Evolutionary conservation across 441 rosid genomes (phyloP).

Genomic region (Pelargonium australe): DNA sequence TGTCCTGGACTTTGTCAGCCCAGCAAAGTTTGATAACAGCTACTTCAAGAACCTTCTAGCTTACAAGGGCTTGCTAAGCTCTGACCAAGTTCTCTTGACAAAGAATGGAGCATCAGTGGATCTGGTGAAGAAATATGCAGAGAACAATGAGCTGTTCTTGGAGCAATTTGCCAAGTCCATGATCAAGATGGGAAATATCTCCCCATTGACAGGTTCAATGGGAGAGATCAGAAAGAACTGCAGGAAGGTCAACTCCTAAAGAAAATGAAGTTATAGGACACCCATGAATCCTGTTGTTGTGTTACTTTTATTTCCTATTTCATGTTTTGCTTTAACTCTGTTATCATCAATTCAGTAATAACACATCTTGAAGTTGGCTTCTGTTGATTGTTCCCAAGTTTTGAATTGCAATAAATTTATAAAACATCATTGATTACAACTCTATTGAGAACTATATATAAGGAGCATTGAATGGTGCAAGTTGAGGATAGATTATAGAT

Average conservation of each 20-base stretch:
- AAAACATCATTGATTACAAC: too few relatives aligned
- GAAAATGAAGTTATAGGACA: too few relatives aligned
- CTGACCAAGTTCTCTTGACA: conserved; percentile 6
- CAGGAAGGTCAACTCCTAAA: conserved; percentile 14
- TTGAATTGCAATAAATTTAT: too few relatives aligned
- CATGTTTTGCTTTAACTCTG: not conserved
- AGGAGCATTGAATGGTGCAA: too few relatives aligned
- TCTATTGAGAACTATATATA: too few relatives aligned
- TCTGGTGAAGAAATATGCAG: not conserved
- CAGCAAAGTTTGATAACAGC: not conserved
- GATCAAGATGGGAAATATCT: conserved; percentile 17
- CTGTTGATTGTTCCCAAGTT: not conserved
- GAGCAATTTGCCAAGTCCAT: conserved; percentile 6
- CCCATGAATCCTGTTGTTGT: not conserved
- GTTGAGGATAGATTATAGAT: too few relatives aligned
- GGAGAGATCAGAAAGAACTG: conserved; percentile 19
- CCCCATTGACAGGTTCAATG: conserved; percentile 13
- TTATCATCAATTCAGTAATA: not conserved
- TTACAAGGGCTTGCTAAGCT: conserved; percentile 5
- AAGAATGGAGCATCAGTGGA: not conserved
- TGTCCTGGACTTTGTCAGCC: not conserved
- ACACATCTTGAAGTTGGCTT: not conserved
- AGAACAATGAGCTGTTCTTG: not conserved
- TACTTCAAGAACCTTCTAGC: conserved; percentile 5
- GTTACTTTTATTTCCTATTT: not conserved